Evolutionary conservation across 1,284 basidiomycete genomes (phyloP), one percentile per base, ranked within the genome.

Genomic region (Neonothopanus nambi): DNA sequence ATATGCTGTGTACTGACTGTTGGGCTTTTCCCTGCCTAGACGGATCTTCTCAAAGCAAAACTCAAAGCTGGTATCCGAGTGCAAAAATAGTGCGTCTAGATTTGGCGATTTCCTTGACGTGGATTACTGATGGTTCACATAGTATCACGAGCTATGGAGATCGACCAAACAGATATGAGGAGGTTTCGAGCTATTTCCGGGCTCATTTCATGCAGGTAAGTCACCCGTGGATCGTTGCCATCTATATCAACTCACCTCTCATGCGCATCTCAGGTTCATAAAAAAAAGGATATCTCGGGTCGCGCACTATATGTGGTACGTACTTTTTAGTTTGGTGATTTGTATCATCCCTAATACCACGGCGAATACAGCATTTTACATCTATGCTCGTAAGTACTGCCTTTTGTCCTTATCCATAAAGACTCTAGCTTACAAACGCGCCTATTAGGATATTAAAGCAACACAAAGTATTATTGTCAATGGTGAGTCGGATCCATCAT

Each of bases 91-190:
- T 89, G 63, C 63, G 84, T 75, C 17, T 35, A 42, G 30, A 30
- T 11, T 36, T 30, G 23, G 17, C 39, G 50, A 43, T 45, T 33
- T 40, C 20, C 38, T 45, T 12, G 6, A 13, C 7, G 17, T 28
- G 37, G 9, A 37, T 21, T 51, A 17, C 35, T 45, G n/a, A 33
- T 11, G 9, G 37, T 15, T 24, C 13, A 33, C 9, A 33, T 28
- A 91, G 88, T 67, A 90, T 91, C 67, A 88, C 86, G 38, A 90
- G 88, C 51, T 91, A 87, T 63, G 88, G 86, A 6, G 79, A 88
- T 57, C 73, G 89, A 51, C 78, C 85, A 43, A 91, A 91, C 62
- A 80, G 75, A 49, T 90, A 76, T 65, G 80, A 84, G 58, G 81
- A 81, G 40, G 89, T 86, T 15, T 79, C 87, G 45, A 81, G 86